Conservation (phyloP, 306 rosid species). For the Malus sieversii region DNA sequence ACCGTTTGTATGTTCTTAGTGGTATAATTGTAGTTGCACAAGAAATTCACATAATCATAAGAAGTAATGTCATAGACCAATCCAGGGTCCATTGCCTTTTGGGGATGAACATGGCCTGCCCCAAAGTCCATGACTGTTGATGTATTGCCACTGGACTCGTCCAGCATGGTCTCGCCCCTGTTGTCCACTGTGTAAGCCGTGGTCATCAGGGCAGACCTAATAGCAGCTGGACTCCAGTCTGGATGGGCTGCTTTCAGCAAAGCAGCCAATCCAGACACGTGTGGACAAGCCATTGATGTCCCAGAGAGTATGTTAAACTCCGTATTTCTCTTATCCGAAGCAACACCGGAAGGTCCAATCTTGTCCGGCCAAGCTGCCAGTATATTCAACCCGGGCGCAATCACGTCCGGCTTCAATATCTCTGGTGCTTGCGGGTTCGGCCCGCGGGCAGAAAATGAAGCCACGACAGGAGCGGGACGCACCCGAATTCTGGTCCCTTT, state of each 20-base stretch:
- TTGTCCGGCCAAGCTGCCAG: constrained; percentile 95
- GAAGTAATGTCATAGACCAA: constrained; percentile 51
- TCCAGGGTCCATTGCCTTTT: constrained; percentile 82
- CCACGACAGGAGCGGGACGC: constrained; percentile 83
- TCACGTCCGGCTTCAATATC: constrained; percentile 76
- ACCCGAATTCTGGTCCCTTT: constrained; percentile 72
- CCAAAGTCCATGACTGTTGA: constrained; percentile 71
- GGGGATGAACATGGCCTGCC: constrained; percentile 81
- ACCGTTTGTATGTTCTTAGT: constrained; percentile 48
- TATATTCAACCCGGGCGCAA: constrained; percentile 84
- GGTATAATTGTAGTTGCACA: constrained; percentile 79
- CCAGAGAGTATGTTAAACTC: constrained; percentile 84
- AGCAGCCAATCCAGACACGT: constrained; percentile 81
- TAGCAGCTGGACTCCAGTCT: constrained; percentile 84
- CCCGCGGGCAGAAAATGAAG: constrained; percentile 84
- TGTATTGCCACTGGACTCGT: constrained; percentile 76
- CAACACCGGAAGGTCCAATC: constrained; percentile 70
- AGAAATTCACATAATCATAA: constrained; percentile 68
- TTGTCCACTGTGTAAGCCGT: constrained; percentile 75
- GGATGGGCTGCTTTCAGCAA: constrained; percentile 89
- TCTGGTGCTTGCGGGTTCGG: constrained; percentile 85
- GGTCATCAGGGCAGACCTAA: constrained; percentile 77
- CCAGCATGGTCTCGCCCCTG: constrained; percentile 52
- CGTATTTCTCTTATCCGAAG: constrained; percentile 54
- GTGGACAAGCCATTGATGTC: constrained; percentile 97